Evolutionary conservation across 495 filamentous ascomycete species (phyloP).

Genomic region (Penicillium cosmopolitanum): DNA sequence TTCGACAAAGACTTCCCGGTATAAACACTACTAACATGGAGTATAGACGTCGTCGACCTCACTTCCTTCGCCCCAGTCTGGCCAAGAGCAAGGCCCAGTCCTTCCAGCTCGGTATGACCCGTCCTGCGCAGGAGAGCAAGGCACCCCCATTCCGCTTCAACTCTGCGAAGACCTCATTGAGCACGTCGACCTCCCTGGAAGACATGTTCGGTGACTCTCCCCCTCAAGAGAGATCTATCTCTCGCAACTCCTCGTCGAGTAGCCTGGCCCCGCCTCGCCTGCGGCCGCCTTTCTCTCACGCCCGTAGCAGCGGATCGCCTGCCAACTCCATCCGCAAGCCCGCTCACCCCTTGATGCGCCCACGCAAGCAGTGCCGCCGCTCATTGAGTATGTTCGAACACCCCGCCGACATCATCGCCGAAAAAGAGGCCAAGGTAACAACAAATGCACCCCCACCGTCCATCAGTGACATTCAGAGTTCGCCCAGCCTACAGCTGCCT

Average conservation of each 20-base stretch:
- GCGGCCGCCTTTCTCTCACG: slow-evolving; percentile 63
- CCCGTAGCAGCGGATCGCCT: slow-evolving; percentile 70
- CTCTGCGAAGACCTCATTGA: slow-evolving; percentile 56
- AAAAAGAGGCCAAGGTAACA: slow-evolving; percentile 58
- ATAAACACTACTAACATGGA: slow-evolving; percentile 8
- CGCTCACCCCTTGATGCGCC: slow-evolving; percentile 72
- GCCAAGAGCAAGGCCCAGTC: slow-evolving; percentile 48
- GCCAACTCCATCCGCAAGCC: slow-evolving; percentile 70
- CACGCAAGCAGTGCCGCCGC: slow-evolving; percentile 84
- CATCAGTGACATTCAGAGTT: slow-evolving; percentile 75
- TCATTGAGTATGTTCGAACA: slow-evolving; percentile 98
- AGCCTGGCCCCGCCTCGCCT: slow-evolving; percentile 53
- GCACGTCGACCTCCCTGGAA: slow-evolving; percentile 66
- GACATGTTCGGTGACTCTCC: slow-evolving; percentile 83
- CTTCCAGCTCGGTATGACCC: slow-evolving; percentile 42
- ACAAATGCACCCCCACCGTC: slow-evolving; percentile 64
- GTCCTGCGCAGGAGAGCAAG: slow-evolving; percentile 57
- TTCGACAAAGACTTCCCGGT: slow-evolving; percentile 17
- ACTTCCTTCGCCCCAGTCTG: slow-evolving; percentile 46
- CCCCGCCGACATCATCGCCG: slow-evolving; percentile 81
- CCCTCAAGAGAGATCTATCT: slow-evolving; percentile 60
- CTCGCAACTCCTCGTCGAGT: slow-evolving; percentile 37
- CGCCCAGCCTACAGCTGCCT: slow-evolving; percentile 73
- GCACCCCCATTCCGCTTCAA: slow-evolving; percentile 78
- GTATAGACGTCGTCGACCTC: slow-evolving; percentile 45